These are phyloP conservation scores for Mycena rebaudengoi DNA, from an alignment of 768 basidiomycete species.

Conservation along the genomic window DNA sequence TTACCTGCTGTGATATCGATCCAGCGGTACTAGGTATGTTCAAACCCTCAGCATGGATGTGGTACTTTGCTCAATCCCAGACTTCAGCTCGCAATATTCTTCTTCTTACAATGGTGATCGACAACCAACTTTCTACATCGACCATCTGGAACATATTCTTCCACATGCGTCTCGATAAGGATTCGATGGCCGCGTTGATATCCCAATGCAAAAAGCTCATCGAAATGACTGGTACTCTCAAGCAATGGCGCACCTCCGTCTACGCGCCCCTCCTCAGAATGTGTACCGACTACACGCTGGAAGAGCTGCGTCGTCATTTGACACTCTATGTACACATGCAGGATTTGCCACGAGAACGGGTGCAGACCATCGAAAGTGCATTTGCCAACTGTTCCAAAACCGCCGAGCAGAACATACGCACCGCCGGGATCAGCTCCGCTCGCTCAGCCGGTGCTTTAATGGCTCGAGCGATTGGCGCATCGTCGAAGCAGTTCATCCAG, in stretches of 20 bases:
- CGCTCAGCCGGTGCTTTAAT: slow-evolving; percentile 51
- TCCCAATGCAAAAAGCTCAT: slow-evolving; percentile 51
- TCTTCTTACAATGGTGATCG: slow-evolving; percentile 51
- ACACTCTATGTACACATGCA: slow-evolving; percentile 39
- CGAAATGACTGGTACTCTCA: slow-evolving; percentile 39
- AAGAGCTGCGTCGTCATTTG: slow-evolving; percentile 52
- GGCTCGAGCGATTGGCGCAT: slow-evolving; percentile 16
- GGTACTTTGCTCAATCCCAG: background rate
- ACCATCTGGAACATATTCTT: slow-evolving; percentile 58
- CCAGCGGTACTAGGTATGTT: slow-evolving; percentile 54
- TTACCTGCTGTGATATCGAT: slow-evolving; percentile 61
- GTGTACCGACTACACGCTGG: slow-evolving; percentile 47
- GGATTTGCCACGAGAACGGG: slow-evolving; percentile 29
- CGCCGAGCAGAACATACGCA: background rate
- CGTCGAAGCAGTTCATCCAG: slow-evolving; percentile 32
- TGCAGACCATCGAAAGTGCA: slow-evolving; percentile 28
- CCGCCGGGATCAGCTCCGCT: slow-evolving; percentile 10
- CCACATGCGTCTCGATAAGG: slow-evolving; percentile 53
- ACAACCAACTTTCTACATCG: slow-evolving; percentile 31
- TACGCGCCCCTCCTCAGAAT: slow-evolving; percentile 50
- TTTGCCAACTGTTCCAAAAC: background rate
- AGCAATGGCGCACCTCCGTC: slow-evolving; percentile 48
- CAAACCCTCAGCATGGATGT: background rate
- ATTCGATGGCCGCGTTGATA: slow-evolving; percentile 40
- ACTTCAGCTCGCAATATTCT: slow-evolving; percentile 55